Percentiles rank a stretch among this genome's conserved stretches.
phyloP scores from a whole-genome alignment of 2,329 filamentous ascomycete genomes.

The Madurella fahalii region DNA sequence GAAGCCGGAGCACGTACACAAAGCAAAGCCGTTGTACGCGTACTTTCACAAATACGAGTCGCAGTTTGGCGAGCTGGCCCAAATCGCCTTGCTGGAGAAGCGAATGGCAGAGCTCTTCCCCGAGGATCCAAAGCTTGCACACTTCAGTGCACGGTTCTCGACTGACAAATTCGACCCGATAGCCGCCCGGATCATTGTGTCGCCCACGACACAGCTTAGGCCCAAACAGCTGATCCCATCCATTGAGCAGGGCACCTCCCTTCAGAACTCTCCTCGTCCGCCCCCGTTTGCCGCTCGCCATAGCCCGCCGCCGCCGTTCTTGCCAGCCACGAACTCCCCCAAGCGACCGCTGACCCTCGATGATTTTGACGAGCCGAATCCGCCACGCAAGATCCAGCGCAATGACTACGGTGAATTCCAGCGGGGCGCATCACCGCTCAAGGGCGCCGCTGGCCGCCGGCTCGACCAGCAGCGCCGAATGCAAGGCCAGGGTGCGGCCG shows the following conservation, averaged over 20 bases:
- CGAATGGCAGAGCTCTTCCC: constrained; percentile 94
- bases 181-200: constrained; percentile 75
- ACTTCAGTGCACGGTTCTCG: constrained; percentile 74
- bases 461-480: constrained; percentile 71
- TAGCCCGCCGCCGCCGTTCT: constrained; percentile 47
- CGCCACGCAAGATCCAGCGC: constrained; percentile 80
- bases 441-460: constrained; percentile 81
- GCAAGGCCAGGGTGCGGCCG: constrained; percentile 43
- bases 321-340: constrained; percentile 49
- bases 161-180: constrained; percentile 76
- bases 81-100: constrained; percentile 85
- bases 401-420: constrained; percentile 76
- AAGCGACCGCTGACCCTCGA: constrained; percentile 61
- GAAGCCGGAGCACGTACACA: constrained; percentile 68
- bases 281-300: constrained; percentile 29
- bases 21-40: constrained; percentile 78
- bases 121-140: constrained; percentile 70
- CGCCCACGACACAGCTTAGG: constrained; percentile 71
- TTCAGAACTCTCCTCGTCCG: constrained; percentile 43
- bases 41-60: constrained; percentile 97
- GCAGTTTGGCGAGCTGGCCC: constrained; percentile 84
- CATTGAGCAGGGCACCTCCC: constrained; percentile 48
- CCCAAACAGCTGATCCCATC: constrained; percentile 53
- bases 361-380: constrained; percentile 68
- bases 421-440: constrained; percentile 87